phyloP scores from a whole-genome alignment of 2,329 filamentous ascomycete genomes.

The Verticillium nonalfalfae region DNA sequence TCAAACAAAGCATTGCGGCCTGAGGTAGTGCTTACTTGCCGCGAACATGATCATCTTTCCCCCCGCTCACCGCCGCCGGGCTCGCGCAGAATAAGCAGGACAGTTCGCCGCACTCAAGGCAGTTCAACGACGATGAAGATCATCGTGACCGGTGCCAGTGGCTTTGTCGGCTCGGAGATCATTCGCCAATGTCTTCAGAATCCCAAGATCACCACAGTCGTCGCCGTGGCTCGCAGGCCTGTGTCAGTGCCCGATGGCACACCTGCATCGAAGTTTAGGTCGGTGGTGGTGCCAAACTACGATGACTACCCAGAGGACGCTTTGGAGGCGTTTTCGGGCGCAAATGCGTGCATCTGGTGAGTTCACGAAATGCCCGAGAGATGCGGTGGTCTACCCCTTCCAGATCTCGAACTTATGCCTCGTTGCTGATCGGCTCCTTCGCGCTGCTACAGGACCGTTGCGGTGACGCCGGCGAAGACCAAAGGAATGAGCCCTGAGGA shows the following conservation, averaged over 20 bases:
- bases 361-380: background rate
- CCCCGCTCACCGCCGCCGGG: too few species aligned
- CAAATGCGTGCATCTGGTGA: slow-evolving; percentile 36
- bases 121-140: slow-evolving; percentile 32
- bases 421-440: too few species aligned
- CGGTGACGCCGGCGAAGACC: slow-evolving; percentile 16
- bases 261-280: slow-evolving; percentile 29
- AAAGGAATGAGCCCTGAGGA: slow-evolving; percentile 23
- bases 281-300: slow-evolving; percentile 31
- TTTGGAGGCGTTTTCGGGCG: slow-evolving; percentile 30
- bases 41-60: too few species aligned
- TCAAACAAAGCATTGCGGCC: too few species aligned
- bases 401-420: too few species aligned
- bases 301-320: slow-evolving; percentile 29
- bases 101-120: background rate
- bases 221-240: slow-evolving; percentile 32
- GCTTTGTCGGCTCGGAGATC: slow-evolving; percentile 34
- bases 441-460: slow-evolving; percentile 16
- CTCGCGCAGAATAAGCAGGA: background rate
- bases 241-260: slow-evolving; percentile 18
- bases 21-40: too few species aligned
- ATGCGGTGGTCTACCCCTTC: too few species aligned
- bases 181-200: slow-evolving; percentile 32
- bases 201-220: slow-evolving; percentile 28
- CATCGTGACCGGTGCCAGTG: slow-evolving; percentile 33